These are phyloP conservation scores for Kregervanrija delftensis DNA, from an alignment of 805 yeast species.

Conservation along the genomic window DNA sequence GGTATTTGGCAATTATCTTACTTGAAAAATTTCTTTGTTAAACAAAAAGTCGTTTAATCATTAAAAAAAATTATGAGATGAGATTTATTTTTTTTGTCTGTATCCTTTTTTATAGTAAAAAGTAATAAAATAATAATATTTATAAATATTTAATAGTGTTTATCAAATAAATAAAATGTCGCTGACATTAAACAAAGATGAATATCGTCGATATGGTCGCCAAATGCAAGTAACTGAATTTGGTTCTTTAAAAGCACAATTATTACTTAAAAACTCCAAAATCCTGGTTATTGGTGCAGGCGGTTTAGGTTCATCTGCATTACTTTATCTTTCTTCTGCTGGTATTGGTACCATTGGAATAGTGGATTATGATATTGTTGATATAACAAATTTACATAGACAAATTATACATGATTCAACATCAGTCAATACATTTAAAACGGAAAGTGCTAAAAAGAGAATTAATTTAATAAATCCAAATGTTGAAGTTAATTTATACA, in stretches of 20 bases:
- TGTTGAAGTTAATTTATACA: slow-evolving; percentile 48
- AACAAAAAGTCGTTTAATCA: slow-evolving; percentile 57
- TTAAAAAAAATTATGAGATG: too few species aligned
- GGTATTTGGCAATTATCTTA: slow-evolving; percentile 72
- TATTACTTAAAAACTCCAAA: slow-evolving; percentile 45
- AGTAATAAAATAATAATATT: too few species aligned
- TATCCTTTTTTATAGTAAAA: too few species aligned
- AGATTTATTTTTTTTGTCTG: not conserved
- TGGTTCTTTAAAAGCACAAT: slow-evolving; percentile 49
- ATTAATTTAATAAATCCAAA: slow-evolving; percentile 58
- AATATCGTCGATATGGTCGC: slow-evolving; percentile 81
- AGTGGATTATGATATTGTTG: slow-evolving; percentile 82
- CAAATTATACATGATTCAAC: slow-evolving; percentile 74
- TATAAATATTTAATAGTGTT: not conserved
- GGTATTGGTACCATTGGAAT: slow-evolving; percentile 85
- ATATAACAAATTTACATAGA: slow-evolving; percentile 78
- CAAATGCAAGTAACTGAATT: slow-evolving; percentile 90
- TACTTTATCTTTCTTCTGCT: slow-evolving; percentile 77
- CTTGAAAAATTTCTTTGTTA: slow-evolving; percentile 69
- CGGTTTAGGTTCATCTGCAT: slow-evolving; percentile 90
- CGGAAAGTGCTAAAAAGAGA: slow-evolving; percentile 65
- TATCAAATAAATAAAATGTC: not conserved
- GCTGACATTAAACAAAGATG: slow-evolving; percentile 34
- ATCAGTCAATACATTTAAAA: slow-evolving; percentile 63
- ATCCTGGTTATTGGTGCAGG: slow-evolving; percentile 92